phyloP scores from a whole-genome alignment of 2,329 filamentous ascomycete genomes.

The Scleromitrula shiraiana region DNA sequence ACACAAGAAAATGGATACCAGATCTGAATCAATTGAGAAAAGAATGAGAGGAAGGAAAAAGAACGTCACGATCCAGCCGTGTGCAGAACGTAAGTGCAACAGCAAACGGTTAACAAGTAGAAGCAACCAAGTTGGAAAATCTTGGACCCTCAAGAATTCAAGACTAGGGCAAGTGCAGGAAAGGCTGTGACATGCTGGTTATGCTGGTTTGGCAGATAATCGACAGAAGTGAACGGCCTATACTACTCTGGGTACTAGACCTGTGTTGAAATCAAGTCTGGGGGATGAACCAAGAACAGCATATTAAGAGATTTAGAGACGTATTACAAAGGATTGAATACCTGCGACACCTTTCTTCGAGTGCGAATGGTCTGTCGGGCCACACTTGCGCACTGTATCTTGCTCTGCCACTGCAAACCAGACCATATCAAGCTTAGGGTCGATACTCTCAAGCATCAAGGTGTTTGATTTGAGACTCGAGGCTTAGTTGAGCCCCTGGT shows the following conservation, averaged over 20 bases:
- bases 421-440: slow-evolving; percentile 1
- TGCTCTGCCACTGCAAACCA: not conserved
- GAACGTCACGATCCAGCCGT: slow-evolving; percentile 29
- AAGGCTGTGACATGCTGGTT: slow-evolving; percentile 8
- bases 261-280: slow-evolving; percentile 1
- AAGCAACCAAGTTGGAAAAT: slow-evolving; percentile 17
- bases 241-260: slow-evolving; percentile 2
- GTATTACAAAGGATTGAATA: not conserved
- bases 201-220: slow-evolving; percentile 4
- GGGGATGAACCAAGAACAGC: not conserved
- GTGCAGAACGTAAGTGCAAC: slow-evolving; percentile 20
- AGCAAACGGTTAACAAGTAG: slow-evolving; percentile 12
- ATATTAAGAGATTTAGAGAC: not conserved
- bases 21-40: slow-evolving; percentile 12
- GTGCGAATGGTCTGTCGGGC: not conserved
- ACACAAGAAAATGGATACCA: slow-evolving; percentile 2
- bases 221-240: not conserved
- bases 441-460: slow-evolving; percentile 1
- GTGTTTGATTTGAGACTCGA: slow-evolving; percentile 6
- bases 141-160: slow-evolving; percentile 7
- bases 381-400: not conserved
- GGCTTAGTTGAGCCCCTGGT: not conserved
- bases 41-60: slow-evolving; percentile 17
- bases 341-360: not conserved
- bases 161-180: slow-evolving; percentile 8